These are phyloP conservation scores for Rhodosporidiobolus sp. DNA, from an alignment of 768 basidiomycete genomes.

Conservation along the genomic window DNA sequence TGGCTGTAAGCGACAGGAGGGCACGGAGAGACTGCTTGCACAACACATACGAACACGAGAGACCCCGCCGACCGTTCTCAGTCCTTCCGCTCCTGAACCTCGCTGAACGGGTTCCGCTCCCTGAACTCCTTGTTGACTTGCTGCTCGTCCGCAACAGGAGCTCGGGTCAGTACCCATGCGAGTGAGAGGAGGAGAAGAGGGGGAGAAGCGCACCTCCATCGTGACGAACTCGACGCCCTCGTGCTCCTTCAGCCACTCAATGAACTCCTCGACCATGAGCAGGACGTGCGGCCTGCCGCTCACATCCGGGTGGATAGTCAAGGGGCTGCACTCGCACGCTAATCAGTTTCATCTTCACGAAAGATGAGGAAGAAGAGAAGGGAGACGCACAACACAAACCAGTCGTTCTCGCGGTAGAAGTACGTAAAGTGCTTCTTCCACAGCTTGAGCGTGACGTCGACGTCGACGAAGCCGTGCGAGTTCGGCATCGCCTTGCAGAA, in stretches of 20 bases:
- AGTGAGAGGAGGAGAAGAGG: not conserved
- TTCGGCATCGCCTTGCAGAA: slow-evolving; percentile 64
- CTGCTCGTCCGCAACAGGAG: not conserved
- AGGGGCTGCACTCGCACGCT: slow-evolving; percentile 44
- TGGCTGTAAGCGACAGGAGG: no score
- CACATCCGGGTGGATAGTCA: slow-evolving; percentile 67
- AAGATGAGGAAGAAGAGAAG: no score
- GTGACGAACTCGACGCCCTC: slow-evolving; percentile 68
- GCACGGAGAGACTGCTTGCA: no score
- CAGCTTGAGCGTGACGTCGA: slow-evolving; percentile 63
- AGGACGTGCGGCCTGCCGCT: slow-evolving; percentile 69
- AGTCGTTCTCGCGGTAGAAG: slow-evolving; percentile 52
- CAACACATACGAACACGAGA: not conserved
- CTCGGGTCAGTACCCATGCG: not conserved
- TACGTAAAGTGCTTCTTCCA: slow-evolving; percentile 76
- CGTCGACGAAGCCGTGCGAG: slow-evolving; percentile 73
- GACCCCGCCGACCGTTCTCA: not conserved
- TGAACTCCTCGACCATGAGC: slow-evolving; percentile 73
- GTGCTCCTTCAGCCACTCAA: slow-evolving; percentile 65
- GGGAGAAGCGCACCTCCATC: slow-evolving; percentile 57
- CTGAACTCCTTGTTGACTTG: slow-evolving; percentile 31
- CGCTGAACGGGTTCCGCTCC: not conserved
- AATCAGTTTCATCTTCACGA: slow-evolving; percentile 13
- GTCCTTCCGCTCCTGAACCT: not conserved
- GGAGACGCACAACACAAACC: slow-evolving; percentile 1